Conservation (phyloP, 192 early-diverging fungal species). For the Coemansia sp. region DNA sequence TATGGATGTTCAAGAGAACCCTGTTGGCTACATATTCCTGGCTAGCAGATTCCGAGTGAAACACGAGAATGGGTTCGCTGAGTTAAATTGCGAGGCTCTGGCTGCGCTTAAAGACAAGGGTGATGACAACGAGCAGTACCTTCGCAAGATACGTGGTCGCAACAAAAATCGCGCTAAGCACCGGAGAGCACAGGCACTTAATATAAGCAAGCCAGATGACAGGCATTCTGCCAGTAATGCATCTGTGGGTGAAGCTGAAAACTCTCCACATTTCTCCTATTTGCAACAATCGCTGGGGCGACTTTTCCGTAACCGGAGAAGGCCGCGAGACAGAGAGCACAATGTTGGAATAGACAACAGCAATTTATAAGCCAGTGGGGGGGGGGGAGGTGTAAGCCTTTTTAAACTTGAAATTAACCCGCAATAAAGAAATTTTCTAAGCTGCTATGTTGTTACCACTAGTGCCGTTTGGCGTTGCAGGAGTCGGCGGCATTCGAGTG, state of each 20-base stretch:
- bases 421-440: background rate
- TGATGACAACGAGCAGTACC: conserved; percentile 8
- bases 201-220: background rate
- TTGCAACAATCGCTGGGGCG: background rate
- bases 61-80: conserved; percentile 9
- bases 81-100: conserved; percentile 1
- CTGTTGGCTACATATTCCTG: conserved; percentile 32
- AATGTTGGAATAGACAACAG: background rate
- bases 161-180: conserved; percentile 12
- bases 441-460: background rate
- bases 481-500: conserved; percentile 11
- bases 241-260: background rate
- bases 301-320: background rate
- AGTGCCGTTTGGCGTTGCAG: background rate
- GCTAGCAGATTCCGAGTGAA: conserved; percentile 11
- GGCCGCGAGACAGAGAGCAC: background rate
- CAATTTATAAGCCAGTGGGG: background rate
- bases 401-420: too few relatives aligned
- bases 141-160: conserved; percentile 8
- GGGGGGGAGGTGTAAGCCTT: too few relatives aligned
- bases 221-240: background rate
- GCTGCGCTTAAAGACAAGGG: background rate
- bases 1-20: conserved; percentile 4
- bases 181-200: background rate
- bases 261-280: background rate